Conservation (phyloP, 129 eudicot species). For the Escallonia herrerae region DNA sequence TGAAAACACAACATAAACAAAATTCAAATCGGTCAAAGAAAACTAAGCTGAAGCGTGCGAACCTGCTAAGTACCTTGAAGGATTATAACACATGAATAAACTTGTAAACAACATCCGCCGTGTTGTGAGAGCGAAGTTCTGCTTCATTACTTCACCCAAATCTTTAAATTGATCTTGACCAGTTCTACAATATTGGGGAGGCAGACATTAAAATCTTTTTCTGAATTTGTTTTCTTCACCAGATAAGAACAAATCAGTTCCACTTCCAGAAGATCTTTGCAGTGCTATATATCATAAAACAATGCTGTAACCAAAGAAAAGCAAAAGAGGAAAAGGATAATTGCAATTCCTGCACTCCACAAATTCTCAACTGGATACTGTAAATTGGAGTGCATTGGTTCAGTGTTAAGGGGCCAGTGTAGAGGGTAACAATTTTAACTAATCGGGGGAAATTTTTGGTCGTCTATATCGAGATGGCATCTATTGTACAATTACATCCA, state of each 20-base stretch:
- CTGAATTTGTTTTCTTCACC: too few relatives aligned
- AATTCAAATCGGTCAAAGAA: slow-evolving; percentile 1
- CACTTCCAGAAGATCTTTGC: not conserved
- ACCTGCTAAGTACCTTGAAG: slow-evolving; percentile 87
- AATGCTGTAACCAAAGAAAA: too few relatives aligned
- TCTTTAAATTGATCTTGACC: slow-evolving; percentile 28
- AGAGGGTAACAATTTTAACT: too few relatives aligned
- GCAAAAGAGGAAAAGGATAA: too few relatives aligned
- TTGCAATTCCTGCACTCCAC: too few relatives aligned
- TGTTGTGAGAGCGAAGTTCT: slow-evolving; percentile 29
- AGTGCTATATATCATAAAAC: too few relatives aligned
- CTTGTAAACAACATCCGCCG: slow-evolving; percentile 58
- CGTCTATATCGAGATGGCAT: too few relatives aligned
- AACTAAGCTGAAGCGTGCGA: slow-evolving; percentile 28
- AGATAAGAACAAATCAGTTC: not conserved
- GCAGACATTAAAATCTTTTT: not conserved
- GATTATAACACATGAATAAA: slow-evolving; percentile 41
- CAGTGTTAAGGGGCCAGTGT: too few relatives aligned
- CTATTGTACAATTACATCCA: too few relatives aligned
- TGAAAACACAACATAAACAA: not conserved
- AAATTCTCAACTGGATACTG: too few relatives aligned
- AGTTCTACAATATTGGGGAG: slow-evolving; percentile 26
- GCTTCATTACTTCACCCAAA: slow-evolving; percentile 34
- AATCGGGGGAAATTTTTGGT: too few relatives aligned
- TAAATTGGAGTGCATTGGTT: too few relatives aligned